Evolutionary conservation across 495 filamentous ascomycete species (phyloP).

Genomic region (Hypoxylon lienhwacheense): DNA sequence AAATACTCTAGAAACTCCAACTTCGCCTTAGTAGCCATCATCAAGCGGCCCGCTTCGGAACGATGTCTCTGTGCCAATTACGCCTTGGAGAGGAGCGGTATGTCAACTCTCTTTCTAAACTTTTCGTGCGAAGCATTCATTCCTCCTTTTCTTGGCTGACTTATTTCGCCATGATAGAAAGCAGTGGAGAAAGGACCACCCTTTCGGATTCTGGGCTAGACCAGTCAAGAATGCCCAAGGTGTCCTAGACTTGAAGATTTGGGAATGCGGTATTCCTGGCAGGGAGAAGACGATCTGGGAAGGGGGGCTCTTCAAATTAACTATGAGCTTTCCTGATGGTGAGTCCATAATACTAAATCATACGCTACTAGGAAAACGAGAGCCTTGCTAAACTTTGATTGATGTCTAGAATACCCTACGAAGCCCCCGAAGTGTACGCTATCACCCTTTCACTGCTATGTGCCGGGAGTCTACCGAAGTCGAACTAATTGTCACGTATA

Average conservation of each 20-base stretch:
- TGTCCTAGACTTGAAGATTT: conserved; percentile 86
- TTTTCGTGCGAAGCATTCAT: neutral
- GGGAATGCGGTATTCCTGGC: conserved; percentile 95
- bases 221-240: conserved; percentile 78
- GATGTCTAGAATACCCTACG: conserved; percentile 84
- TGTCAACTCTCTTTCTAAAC: conserved; percentile 12
- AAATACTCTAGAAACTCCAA: neutral
- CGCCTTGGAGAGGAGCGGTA: conserved; percentile 91
- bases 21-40: neutral
- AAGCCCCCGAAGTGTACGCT: conserved; percentile 95
- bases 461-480: conserved; percentile 22
- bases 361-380: neutral
- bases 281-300: conserved; percentile 97
- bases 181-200: conserved; percentile 95
- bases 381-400: conserved; percentile 29
- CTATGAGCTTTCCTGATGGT: conserved; percentile 94
- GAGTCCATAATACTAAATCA: conserved; percentile 41
- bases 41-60: neutral
- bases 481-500: conserved; percentile 44
- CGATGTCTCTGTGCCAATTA: conserved; percentile 87
- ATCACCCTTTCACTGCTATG: neutral
- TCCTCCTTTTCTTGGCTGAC: conserved; percentile 21
- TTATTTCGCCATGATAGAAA: conserved; percentile 60
- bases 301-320: conserved; percentile 91
- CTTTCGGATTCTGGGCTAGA: conserved; percentile 95